Evolutionary conservation across 208 protist species (phyloP).

Genomic region (Porcisia hertigi): DNA sequence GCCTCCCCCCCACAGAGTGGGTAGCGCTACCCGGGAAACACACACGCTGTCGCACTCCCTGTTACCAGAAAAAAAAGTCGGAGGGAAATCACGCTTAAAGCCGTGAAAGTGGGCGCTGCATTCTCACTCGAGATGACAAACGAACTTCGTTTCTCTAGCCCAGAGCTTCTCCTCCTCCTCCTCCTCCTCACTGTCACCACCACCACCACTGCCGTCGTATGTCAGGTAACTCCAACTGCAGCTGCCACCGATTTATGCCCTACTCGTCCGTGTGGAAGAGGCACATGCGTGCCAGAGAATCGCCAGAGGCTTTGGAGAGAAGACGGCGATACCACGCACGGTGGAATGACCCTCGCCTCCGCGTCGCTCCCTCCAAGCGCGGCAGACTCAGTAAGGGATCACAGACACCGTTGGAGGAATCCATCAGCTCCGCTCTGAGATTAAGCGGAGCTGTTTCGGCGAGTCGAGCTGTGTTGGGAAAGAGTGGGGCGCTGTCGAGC

Average conservation of each 20-base stretch:
- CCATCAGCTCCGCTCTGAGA: neutral
- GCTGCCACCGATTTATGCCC: neutral
- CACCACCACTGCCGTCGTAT: no score
- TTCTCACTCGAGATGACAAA: no score
- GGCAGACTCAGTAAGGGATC: constrained; percentile 30
- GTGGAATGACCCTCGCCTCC: constrained; percentile 5
- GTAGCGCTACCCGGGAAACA: no score
- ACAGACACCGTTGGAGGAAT: neutral
- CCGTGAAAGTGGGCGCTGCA: no score
- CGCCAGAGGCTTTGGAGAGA: constrained; percentile 1
- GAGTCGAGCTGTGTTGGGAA: neutral
- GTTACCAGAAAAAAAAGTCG: no score
- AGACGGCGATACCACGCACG: constrained; percentile 28
- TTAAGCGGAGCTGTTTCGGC: neutral
- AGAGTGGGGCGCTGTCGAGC: constrained; percentile 10
- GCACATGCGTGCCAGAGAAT: constrained; percentile 17
- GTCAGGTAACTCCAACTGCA: neutral
- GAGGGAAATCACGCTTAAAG: no score
- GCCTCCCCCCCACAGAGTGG: no score
- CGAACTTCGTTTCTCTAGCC: no score
- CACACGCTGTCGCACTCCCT: no score
- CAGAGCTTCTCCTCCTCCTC: no score
- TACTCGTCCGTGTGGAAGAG: constrained; percentile 2
- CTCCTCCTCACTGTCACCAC: no score
- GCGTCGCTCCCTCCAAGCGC: constrained; percentile 11